These are phyloP conservation scores for Xerocomus potaroensis DNA, from an alignment of 768 basidiomycete genomes.

Conservation along the genomic window DNA sequence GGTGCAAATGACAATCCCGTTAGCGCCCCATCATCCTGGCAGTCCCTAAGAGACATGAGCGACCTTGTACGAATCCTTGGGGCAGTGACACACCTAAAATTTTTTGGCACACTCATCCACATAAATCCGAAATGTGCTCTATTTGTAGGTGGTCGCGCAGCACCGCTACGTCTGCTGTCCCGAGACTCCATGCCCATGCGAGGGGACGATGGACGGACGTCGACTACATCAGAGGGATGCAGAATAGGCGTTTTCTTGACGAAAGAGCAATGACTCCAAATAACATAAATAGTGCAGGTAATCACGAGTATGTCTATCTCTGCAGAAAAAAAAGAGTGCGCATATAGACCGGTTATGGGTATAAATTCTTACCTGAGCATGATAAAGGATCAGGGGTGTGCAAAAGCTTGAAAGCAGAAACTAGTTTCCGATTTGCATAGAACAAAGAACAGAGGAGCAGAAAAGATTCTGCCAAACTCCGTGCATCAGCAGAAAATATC, in stretches of 20 bases:
- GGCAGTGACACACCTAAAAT: conserved; percentile 59
- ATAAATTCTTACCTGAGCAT: conserved; percentile 43
- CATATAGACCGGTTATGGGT: conserved; percentile 1
- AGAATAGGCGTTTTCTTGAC: conserved; percentile 20
- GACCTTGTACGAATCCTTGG: not conserved
- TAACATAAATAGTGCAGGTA: conserved; percentile 54
- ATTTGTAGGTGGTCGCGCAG: conserved; percentile 25
- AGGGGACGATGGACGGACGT: conserved; percentile 34
- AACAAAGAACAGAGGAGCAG: conserved; percentile 62
- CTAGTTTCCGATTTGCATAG: conserved; percentile 45
- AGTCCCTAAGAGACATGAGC: conserved; percentile 50
- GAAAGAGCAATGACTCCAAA: conserved; percentile 56
- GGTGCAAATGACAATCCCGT: conserved; percentile 84
- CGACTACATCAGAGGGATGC: conserved; percentile 18
- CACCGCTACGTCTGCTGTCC: conserved; percentile 39
- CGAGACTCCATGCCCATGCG: conserved; percentile 45
- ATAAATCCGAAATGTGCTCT: conserved; percentile 64
- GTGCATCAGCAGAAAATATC: conserved; percentile 55
- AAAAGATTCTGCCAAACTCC: conserved; percentile 59
- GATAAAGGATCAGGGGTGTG: conserved; percentile 39
- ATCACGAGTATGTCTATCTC: conserved; percentile 56
- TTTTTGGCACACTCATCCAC: conserved; percentile 90
- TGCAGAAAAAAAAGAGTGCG: conserved; percentile 23
- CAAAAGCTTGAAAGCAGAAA: conserved; percentile 8
- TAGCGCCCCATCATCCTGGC: conserved; percentile 79